Conservation (phyloP, 1,284 basidiomycete genomes). For the Boletus semigastroideus region DNA sequence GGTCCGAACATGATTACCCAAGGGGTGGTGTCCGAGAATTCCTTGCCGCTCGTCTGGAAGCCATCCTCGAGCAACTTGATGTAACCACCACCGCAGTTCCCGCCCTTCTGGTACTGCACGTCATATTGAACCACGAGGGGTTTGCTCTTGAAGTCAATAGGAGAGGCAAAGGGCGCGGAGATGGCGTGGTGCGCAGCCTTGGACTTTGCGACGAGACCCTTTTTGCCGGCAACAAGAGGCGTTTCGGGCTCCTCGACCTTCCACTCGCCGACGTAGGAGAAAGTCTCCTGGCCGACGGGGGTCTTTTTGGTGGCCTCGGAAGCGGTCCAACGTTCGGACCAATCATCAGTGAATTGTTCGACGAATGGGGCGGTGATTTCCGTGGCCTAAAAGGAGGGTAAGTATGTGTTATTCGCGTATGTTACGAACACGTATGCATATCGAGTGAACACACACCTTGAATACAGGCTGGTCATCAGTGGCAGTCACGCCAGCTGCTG, state of each 20-base stretch:
- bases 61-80: constrained; percentile 95
- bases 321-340: constrained; percentile 91
- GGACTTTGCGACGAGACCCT: constrained; percentile 89
- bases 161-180: constrained; percentile 82
- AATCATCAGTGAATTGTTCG: constrained; percentile 95
- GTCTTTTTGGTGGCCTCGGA: constrained; percentile 98
- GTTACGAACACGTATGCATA: constrained; percentile 10
- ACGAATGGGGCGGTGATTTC: constrained; percentile 89
- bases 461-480: constrained; percentile 63
- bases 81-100: constrained; percentile 99
- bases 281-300: constrained; percentile 88
- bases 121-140: constrained; percentile 98
- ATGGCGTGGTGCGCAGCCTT: constrained; percentile 97
- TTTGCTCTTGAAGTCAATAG: constrained; percentile 83
- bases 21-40: constrained; percentile 96
- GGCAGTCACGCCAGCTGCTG: constrained; percentile 60
- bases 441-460: constrained; percentile 48
- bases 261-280: constrained; percentile 98
- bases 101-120: constrained; percentile 99
- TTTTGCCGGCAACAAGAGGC: constrained; percentile 78
- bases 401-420: constrained; percentile 6
- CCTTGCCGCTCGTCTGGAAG: constrained; percentile 88
- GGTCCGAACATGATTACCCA: constrained; percentile 98
- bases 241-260: constrained; percentile 84
- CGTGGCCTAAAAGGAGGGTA: constrained; percentile 57